These are phyloP conservation scores for Populus euphratica DNA, from an alignment of 345 rosid genomes.

Conservation along the genomic window DNA sequence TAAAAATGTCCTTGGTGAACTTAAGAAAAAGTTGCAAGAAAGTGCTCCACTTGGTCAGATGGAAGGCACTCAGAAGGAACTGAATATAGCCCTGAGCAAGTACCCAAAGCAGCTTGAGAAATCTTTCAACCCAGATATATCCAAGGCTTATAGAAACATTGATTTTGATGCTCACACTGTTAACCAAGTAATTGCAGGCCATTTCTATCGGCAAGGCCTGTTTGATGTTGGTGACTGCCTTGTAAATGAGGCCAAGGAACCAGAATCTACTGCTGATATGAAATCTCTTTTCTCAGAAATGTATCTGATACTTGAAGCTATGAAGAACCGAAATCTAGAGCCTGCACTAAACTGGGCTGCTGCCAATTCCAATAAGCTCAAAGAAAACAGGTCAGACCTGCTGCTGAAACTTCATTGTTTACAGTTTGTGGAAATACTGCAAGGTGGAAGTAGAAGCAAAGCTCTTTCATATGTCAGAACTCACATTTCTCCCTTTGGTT, in stretches of 20 bases:
- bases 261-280: constrained; percentile 38
- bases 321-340: constrained; percentile 46
- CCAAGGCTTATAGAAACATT: constrained; percentile 59
- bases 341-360: constrained; percentile 64
- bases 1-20: constrained; percentile 34
- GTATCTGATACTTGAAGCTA: constrained; percentile 57
- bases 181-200: constrained; percentile 61
- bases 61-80: constrained; percentile 62
- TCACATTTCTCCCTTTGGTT: constrained; percentile 39
- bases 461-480: constrained; percentile 60
- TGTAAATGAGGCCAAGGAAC: constrained; percentile 41
- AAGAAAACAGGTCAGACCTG: constrained; percentile 57
- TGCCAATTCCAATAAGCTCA: constrained; percentile 52
- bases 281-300: constrained; percentile 52
- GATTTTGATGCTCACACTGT: constrained; percentile 53
- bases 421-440: constrained; percentile 59
- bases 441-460: constrained; percentile 36
- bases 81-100: constrained; percentile 53
- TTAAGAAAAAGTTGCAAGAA: constrained; percentile 45
- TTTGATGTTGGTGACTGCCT: constrained; percentile 67
- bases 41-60: constrained; percentile 42
- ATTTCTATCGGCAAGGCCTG: constrained; percentile 63
- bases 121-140: constrained; percentile 52
- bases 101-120: constrained; percentile 62
- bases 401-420: constrained; percentile 60